Conservation (phyloP, 441 rosid species). For the Brassica hybrid region DNA sequence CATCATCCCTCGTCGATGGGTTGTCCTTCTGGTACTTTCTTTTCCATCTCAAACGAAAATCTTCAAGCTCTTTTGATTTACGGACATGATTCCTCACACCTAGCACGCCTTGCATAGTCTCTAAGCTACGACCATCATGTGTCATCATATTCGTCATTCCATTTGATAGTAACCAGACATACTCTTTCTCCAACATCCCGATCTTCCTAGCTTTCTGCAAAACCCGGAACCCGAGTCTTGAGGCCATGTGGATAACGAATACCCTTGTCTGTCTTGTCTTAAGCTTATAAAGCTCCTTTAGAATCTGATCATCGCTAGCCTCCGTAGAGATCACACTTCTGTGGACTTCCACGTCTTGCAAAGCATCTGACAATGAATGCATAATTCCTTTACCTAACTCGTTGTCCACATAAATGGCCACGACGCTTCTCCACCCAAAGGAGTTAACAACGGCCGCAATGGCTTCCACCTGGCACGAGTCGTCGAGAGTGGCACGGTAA, state of each 20-base stretch:
- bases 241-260: slow-evolving; percentile 49
- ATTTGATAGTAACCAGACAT: slow-evolving; percentile 56
- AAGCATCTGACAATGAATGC: slow-evolving; percentile 40
- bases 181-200: slow-evolving; percentile 51
- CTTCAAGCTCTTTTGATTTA: slow-evolving; percentile 26
- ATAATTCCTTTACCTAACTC: slow-evolving; percentile 53
- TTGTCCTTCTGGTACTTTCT: slow-evolving; percentile 3
- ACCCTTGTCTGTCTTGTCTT: slow-evolving; percentile 45
- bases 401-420: slow-evolving; percentile 44
- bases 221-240: slow-evolving; percentile 38
- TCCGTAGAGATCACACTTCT: slow-evolving; percentile 41
- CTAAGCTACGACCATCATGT: slow-evolving; percentile 16
- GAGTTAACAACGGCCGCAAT: slow-evolving; percentile 44
- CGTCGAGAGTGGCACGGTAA: slow-evolving; percentile 45
- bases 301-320: slow-evolving; percentile 41
- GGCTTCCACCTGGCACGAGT: slow-evolving; percentile 51
- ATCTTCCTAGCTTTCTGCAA: slow-evolving; percentile 41
- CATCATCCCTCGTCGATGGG: not conserved
- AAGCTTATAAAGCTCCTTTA: slow-evolving; percentile 39
- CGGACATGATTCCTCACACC: slow-evolving; percentile 44
- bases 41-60: slow-evolving; percentile 43
- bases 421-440: slow-evolving; percentile 47
- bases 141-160: slow-evolving; percentile 38
- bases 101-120: slow-evolving; percentile 45
- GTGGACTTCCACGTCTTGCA: slow-evolving; percentile 36